Evolutionary conservation across 306 rosid species (phyloP).

Genomic region (Vigna reflexopilosa): DNA sequence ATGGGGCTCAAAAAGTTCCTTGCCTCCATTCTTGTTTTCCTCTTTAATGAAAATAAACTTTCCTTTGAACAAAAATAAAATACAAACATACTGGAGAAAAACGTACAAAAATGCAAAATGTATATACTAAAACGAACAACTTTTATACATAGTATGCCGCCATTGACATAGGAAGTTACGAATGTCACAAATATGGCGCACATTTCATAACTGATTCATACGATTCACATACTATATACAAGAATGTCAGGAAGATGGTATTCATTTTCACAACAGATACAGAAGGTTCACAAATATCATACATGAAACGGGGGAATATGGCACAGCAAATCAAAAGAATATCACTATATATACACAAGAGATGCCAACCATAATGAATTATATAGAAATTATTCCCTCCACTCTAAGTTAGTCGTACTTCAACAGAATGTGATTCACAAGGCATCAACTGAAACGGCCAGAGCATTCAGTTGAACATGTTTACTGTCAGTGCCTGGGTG

Average conservation of each 20-base stretch:
- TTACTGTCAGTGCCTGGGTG: constrained; percentile 70
- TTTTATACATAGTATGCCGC: constrained; percentile 8
- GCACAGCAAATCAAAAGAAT: constrained; percentile 29
- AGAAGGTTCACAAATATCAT: neutral
- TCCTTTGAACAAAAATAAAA: neutral
- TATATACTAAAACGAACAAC: too few species aligned
- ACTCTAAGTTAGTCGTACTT: constrained; percentile 10
- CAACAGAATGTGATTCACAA: constrained; percentile 41
- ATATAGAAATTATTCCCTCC: constrained; percentile 31
- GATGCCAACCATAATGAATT: constrained; percentile 28
- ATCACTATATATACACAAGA: constrained; percentile 37
- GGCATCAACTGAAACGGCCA: constrained; percentile 79
- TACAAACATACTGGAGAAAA: neutral
- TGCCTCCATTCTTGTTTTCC: neutral
- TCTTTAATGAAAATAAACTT: neutral
- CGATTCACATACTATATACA: constrained; percentile 17
- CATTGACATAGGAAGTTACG: neutral
- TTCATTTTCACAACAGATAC: constrained; percentile 18
- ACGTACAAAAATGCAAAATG: too few species aligned
- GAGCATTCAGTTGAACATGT: constrained; percentile 70
- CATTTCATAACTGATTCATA: constrained; percentile 7
- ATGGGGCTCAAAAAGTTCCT: too few species aligned
- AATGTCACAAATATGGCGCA: constrained; percentile 7
- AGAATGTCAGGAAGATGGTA: constrained; percentile 18
- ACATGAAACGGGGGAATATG: constrained; percentile 30